Evolutionary conservation across 495 filamentous ascomycete species (phyloP).

Genomic region (Penicillium atrosanguineum): DNA sequence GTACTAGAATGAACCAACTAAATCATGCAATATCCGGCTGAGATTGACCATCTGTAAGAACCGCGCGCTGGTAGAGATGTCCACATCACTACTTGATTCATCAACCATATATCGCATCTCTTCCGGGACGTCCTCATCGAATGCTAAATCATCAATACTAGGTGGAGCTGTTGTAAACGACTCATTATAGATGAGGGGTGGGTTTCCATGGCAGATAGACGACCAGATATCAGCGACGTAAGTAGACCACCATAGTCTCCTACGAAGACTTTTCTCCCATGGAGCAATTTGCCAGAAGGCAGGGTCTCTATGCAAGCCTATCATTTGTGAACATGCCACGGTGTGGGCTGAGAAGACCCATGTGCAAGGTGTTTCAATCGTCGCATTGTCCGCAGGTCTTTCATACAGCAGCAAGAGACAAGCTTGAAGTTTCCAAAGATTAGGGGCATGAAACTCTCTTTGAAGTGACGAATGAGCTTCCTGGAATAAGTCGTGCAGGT

Average conservation of each 20-base stretch:
- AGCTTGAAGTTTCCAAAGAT: conserved; percentile 18
- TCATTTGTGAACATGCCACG: conserved; percentile 19
- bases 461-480: conserved; percentile 19
- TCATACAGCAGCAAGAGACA: conserved; percentile 22
- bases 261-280: conserved; percentile 20
- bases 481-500: conserved; percentile 19
- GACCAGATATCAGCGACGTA: conserved; percentile 21
- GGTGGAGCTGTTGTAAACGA: conserved; percentile 3
- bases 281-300: conserved; percentile 14
- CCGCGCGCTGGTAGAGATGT: conserved; percentile 5
- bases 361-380: conserved; percentile 22
- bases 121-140: background rate
- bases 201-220: conserved; percentile 19
- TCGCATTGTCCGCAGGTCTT: conserved; percentile 16
- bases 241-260: conserved; percentile 19
- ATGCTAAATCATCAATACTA: background rate
- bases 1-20: conserved; percentile 3
- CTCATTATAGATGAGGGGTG: conserved; percentile 14
- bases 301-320: conserved; percentile 20
- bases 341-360: conserved; percentile 23
- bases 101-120: background rate
- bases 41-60: conserved; percentile 1
- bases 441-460: conserved; percentile 23
- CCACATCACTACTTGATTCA: background rate
- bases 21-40: background rate